Percentiles rank a stretch among this genome's conserved stretches.
Evolutionary conservation across 331 rosid species (phyloP).

Genomic region (Malus hybrid): DNA sequence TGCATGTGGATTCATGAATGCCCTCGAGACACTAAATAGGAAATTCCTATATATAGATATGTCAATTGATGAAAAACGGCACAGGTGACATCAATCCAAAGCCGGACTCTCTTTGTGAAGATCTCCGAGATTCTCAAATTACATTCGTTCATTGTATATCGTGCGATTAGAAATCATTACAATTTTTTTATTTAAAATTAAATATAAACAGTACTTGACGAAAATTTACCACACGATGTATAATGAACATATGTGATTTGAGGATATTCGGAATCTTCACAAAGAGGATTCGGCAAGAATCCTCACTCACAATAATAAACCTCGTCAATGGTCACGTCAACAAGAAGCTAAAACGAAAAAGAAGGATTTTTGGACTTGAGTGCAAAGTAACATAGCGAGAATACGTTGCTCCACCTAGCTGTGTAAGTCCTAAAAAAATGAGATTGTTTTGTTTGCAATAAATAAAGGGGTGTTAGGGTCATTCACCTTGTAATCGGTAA

Average conservation of each 20-base stretch:
- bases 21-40: not conserved
- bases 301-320: not conserved
- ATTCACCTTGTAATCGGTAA: not conserved
- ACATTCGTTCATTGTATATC: fast-evolving
- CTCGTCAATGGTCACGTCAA: not conserved
- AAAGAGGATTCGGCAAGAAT: no score
- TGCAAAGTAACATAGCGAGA: not conserved
- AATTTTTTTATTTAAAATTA: no score
- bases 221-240: fast-evolving
- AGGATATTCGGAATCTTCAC: fast-evolving
- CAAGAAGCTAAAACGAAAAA: no score
- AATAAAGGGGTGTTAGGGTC: not conserved
- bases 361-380: not conserved
- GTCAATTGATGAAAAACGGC: not conserved
- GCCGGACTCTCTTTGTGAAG: no score
- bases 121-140: fast-evolving
- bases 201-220: no score
- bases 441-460: no score
- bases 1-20: not conserved
- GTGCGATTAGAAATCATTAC: fast-evolving
- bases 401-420: no score
- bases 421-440: not conserved
- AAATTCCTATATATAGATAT: no score
- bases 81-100: not conserved
- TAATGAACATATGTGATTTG: no score